These are phyloP conservation scores for Dendrobium huoshanense DNA, from an alignment of 106 monocot species.

Conservation along the genomic window DNA sequence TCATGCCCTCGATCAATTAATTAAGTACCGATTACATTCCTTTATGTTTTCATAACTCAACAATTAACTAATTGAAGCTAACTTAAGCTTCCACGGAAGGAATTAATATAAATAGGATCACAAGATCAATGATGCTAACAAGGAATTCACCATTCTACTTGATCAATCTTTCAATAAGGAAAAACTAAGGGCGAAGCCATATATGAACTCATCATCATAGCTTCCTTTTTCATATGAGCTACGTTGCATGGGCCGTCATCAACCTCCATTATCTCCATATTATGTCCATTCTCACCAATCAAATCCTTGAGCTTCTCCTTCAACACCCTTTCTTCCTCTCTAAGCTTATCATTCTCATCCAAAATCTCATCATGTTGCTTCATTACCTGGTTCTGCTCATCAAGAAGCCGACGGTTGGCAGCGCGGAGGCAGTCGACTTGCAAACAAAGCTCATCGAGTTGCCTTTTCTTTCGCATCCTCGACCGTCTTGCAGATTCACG, in stretches of 20 bases:
- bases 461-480: slow-evolving; percentile 86
- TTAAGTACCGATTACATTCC: neutral
- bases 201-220: neutral
- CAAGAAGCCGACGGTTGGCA: slow-evolving; percentile 58
- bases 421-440: slow-evolving; percentile 50
- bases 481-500: slow-evolving; percentile 84
- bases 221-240: neutral
- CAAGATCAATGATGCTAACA: neutral
- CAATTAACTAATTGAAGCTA: neutral
- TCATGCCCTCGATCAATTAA: neutral
- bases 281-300: neutral
- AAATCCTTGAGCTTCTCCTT: slow-evolving; percentile 30
- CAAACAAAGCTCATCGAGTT: slow-evolving; percentile 61
- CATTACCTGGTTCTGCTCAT: slow-evolving; percentile 55
- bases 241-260: neutral
- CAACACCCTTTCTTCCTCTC: slow-evolving; percentile 34
- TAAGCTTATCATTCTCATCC: slow-evolving; percentile 46
- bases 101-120: too few species aligned
- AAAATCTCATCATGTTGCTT: slow-evolving; percentile 24
- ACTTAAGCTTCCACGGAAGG: neutral
- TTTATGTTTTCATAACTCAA: neutral
- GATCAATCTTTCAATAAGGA: neutral
- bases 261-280: neutral
- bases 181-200: slow-evolving; percentile 1
- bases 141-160: neutral